Evolutionary conservation across 805 yeast species (phyloP), one percentile per base, ranked within the genome.

Genomic region (Starmerella powellii): DNA sequence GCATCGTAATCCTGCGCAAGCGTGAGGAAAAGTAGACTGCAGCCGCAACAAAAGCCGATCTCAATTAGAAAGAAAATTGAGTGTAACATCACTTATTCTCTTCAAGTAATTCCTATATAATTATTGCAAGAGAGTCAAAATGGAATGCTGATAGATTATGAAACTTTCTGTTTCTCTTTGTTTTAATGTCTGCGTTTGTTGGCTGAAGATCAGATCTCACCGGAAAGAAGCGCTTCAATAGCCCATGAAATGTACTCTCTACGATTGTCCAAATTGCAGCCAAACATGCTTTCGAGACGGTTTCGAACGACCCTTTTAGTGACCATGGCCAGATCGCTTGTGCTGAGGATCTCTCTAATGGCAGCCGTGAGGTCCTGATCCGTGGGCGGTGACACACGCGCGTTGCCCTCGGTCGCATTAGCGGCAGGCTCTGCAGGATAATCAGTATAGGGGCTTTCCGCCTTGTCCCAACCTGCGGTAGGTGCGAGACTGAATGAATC

Each of bases 1-100:
- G 98, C 38, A 73, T 91, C 49, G 97, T 88, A 32, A 84, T 91
- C 49, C 71, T 91, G 61, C 83, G 73, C 68, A 88, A 91, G 34
- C 42, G 44, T 19, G 45, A 44, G 24, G 41, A 40, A 3, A 6
- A 32, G 37, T 6, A 10, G 8, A 10, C n/a, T 5, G 26, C 10
- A 23, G 26, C 10, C 6, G 10, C 10, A 10, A 23, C 6, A 23
- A 23, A 10, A 6, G 10, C 10, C 6, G 26, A 6, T 23, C 26
- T 23, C 26, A 23, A 23, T 8, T 8, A 23, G 10, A 10, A 10
- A 23, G 10, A 23, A 23, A 10, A 6, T 23, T 23, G 26, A 23
- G 26, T 23, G 26, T 23, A 23, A 6, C 6, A 10, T 8, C 10
- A 23, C 26, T 6, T 10, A 23, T 10, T 6, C 26, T 23, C 26